Percentiles rank a stretch among this genome's conserved stretches.
These are phyloP conservation scores for Neurospora sp. DNA, from an alignment of 495 filamentous ascomycete species.

Conservation along the genomic window DNA sequence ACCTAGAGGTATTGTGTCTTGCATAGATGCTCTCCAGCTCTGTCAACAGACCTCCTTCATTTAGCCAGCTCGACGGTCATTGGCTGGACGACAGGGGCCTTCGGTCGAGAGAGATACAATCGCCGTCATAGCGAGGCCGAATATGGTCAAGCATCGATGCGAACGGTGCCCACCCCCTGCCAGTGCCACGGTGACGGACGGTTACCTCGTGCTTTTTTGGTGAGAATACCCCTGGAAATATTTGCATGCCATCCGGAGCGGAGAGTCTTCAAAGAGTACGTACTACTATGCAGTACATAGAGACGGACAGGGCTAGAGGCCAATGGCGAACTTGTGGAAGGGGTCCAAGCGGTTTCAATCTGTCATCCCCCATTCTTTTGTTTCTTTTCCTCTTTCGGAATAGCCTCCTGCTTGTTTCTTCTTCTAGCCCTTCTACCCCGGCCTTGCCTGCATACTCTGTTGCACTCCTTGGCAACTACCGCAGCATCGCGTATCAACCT, in stretches of 20 bases:
- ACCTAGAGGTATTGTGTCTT: background rate
- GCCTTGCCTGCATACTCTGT: background rate
- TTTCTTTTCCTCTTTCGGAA: constrained; percentile 6
- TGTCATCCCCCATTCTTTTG: constrained; percentile 17
- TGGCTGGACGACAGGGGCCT: constrained; percentile 9
- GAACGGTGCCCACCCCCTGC: constrained; percentile 7
- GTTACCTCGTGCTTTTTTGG: constrained; percentile 7
- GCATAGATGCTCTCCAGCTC: constrained; percentile 16
- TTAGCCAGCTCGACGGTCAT: constrained; percentile 16
- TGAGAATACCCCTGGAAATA: background rate
- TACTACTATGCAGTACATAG: constrained; percentile 1
- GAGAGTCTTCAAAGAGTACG: background rate
- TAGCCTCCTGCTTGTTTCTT: constrained; percentile 5
- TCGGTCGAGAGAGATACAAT: constrained; percentile 6
- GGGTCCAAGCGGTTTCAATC: constrained; percentile 26
- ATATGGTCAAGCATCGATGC: constrained; percentile 17
- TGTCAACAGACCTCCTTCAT: constrained; percentile 15
- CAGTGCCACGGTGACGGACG: constrained; percentile 11
- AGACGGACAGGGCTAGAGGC: constrained; percentile 8
- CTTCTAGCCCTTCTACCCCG: constrained; percentile 5
- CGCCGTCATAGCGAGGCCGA: constrained; percentile 8
- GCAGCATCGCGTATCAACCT: background rate
- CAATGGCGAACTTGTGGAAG: constrained; percentile 9
- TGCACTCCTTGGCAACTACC: background rate
- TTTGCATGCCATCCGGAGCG: background rate